Conservation (phyloP, 768 basidiomycete species). For the Goffeauzyma gilvescens region DNA sequence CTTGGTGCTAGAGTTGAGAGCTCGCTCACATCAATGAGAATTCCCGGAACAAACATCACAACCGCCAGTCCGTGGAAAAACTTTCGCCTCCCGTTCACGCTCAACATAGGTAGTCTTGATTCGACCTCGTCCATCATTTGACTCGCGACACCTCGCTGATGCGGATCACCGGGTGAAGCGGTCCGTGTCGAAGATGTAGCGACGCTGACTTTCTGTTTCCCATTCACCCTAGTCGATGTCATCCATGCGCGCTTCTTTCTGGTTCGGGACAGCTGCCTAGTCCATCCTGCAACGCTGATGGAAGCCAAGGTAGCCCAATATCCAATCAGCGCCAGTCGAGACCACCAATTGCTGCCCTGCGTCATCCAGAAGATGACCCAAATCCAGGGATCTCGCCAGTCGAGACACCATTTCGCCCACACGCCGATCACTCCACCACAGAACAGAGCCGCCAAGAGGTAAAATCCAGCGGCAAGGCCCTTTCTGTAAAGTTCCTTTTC, state of each 20-base stretch:
- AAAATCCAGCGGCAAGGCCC: constrained; percentile 68
- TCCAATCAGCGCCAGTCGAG: constrained; percentile 50
- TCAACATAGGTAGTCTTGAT: constrained; percentile 71
- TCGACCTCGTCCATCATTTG: constrained; percentile 54
- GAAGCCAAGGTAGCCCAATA: constrained; percentile 71
- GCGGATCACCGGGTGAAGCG: constrained; percentile 10
- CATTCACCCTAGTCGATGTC: constrained; percentile 13
- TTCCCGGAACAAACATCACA: constrained; percentile 87
- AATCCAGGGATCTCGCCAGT: constrained; percentile 63
- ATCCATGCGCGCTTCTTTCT: constrained; percentile 42
- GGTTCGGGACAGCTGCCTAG: constrained; percentile 62
- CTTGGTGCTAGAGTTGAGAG: neutral
- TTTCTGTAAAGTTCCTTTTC: constrained; percentile 67
- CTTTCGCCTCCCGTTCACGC: constrained; percentile 79
- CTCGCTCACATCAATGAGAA: constrained; percentile 72
- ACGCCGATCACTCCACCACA: constrained; percentile 66
- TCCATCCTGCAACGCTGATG: constrained; percentile 88
- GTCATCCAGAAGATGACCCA: constrained; percentile 64
- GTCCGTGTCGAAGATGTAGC: constrained; percentile 13
- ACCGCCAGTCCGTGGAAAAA: constrained; percentile 94
- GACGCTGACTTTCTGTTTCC: constrained; percentile 29
- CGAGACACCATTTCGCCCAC: constrained; percentile 77
- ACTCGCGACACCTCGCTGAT: constrained; percentile 19
- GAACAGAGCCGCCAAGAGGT: constrained; percentile 53
- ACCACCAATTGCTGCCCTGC: constrained; percentile 59